phyloP scores from a whole-genome alignment of 2,329 filamentous ascomycete species.

The Neodidymelliopsis sp. region DNA sequence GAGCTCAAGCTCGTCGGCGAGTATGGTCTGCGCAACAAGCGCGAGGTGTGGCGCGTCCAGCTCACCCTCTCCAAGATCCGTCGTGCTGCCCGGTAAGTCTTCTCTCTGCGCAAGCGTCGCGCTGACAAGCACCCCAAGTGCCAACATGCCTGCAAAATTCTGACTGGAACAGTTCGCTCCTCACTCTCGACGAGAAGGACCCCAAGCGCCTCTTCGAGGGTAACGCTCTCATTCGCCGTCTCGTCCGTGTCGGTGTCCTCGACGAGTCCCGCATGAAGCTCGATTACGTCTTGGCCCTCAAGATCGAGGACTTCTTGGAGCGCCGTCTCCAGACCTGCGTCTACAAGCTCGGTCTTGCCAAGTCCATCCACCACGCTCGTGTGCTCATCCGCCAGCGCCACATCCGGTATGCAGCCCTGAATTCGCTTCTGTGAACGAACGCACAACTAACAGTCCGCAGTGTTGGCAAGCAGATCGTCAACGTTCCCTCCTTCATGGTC shows the following conservation, averaged over 20 bases:
- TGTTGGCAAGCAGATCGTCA: constrained; percentile 99
- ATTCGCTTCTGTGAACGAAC: neutral
- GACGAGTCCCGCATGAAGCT: constrained; percentile 99
- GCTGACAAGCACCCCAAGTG: constrained; percentile 20
- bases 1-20: constrained; percentile 99
- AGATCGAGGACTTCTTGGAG: constrained; percentile 99
- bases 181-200: constrained; percentile 99
- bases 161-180: constrained; percentile 79
- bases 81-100: constrained; percentile 96
- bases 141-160: constrained; percentile 16
- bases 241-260: constrained; percentile 98
- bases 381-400: constrained; percentile 99
- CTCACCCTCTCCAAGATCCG: constrained; percentile 99
- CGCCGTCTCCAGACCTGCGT: constrained; percentile 99
- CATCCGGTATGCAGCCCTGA: constrained; percentile 70
- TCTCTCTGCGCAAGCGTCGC: constrained; percentile 4
- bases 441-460: constrained; percentile 52
- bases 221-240: constrained; percentile 99
- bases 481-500: constrained; percentile 99
- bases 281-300: constrained; percentile 99
- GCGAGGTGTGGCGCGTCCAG: constrained; percentile 99
- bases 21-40: constrained; percentile 99
- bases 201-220: constrained; percentile 99
- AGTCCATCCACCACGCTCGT: constrained; percentile 99
- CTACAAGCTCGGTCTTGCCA: constrained; percentile 99